Base-by-base conservation (phyloP, 352 stramenopile genomes). In the Phytophthora brassicae region DNA sequence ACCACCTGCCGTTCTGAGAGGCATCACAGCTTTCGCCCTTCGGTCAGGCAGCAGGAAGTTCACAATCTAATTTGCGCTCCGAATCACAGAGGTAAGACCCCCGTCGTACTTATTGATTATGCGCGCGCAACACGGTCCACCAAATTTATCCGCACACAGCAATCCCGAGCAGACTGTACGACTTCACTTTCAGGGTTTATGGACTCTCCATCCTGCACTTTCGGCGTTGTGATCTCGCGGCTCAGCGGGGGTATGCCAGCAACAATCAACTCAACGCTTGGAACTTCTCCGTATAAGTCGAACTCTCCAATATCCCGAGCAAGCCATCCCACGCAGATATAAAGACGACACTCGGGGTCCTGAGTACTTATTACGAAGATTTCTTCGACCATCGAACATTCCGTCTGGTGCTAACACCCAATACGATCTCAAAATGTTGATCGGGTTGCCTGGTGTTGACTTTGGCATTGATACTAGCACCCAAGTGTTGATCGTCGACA, bases 91-190 rank as follows among this genome's bases (percentile, higher is more conserved):
- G 46, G 46, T 42, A 53, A 53, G 46, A 26, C 35, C n/a, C 24
- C 50, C 29, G 36, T 19, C 0, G 2, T 26, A 17, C 47, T 39
- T 56, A 23, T 39, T 56, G 49, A 56, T 1, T 31, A 47, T 8
- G 6, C 49, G 3, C 35, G 35, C 2, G 13, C 22, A 1, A 26
- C 35, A n/a, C 29, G 14, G 0, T 12, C 49, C 2, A 56, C 49
- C 16, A 56, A 46, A 22, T 56, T 56, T 23, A 46, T 46, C 48
- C 48, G 19, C 49, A 56, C 36, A 20, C 49, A n/a, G 49, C 35
- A 1, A 38, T 47, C 35, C 33, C 47, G 1, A 39, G 50, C 33
- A 1, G 33, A 17, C 33, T 19, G 0, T 39, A 17, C 33, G 33
- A 39, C 12, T 39, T 39, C 12, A 2, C 12, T 2, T 39, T 39